Percentiles rank a stretch among this genome's conserved stretches.
phyloP scores from a whole-genome alignment of 2,329 filamentous ascomycete species.

The Aspergillus phoenicis region DNA sequence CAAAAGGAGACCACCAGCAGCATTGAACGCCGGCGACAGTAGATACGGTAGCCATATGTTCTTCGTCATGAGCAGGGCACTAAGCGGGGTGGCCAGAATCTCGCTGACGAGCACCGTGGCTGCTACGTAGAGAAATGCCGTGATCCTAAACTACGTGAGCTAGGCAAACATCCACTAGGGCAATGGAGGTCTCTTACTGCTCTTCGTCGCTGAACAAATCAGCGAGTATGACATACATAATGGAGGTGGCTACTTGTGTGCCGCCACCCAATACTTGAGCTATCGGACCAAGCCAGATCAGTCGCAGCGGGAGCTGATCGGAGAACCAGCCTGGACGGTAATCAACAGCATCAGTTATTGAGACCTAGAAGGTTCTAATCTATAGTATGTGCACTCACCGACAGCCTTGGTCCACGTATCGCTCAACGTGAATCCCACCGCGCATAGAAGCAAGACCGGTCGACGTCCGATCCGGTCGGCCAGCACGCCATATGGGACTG shows the following conservation, averaged over 20 bases:
- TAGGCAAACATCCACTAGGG: background rate
- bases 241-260: constrained; percentile 22
- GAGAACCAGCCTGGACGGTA: constrained; percentile 11
- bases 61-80: constrained; percentile 31
- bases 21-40: background rate
- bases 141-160: constrained; percentile 19
- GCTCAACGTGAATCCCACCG: constrained; percentile 24
- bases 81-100: constrained; percentile 30
- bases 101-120: constrained; percentile 25
- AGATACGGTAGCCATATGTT: constrained; percentile 28
- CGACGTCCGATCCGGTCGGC: constrained; percentile 35
- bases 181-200: constrained; percentile 19
- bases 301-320: constrained; percentile 27
- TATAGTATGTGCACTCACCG: background rate
- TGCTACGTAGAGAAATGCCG: constrained; percentile 25
- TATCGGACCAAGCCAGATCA: constrained; percentile 29
- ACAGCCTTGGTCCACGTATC: background rate
- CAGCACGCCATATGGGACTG: constrained; percentile 34
- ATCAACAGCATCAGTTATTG: background rate
- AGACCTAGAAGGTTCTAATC: background rate
- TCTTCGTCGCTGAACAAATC: constrained; percentile 34
- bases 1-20: background rate
- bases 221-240: constrained; percentile 29
- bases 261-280: constrained; percentile 32
- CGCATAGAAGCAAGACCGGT: constrained; percentile 24